Evolutionary conservation across 768 basidiomycete genomes (phyloP).

Genomic region (Xerocomellus intermedius): DNA sequence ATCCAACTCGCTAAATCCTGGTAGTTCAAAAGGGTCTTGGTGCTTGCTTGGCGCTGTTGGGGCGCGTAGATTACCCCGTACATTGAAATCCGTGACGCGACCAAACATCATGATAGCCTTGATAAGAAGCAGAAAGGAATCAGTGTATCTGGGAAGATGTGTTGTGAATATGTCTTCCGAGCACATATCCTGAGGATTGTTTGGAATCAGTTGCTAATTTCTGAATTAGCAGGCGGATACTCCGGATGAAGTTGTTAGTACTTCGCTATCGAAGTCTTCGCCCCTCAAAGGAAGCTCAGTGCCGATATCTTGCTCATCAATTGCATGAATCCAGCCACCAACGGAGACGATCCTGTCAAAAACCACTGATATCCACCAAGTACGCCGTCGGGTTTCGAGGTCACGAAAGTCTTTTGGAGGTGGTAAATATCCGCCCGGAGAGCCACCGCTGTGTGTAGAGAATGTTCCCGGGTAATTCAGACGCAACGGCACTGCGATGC

Average conservation of each 20-base stretch:
- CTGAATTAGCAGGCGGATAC: constrained; percentile 12
- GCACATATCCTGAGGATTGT: constrained; percentile 74
- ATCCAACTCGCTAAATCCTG: constrained; percentile 71
- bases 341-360: constrained; percentile 82
- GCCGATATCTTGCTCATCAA: constrained; percentile 81
- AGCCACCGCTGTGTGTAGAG: constrained; percentile 60
- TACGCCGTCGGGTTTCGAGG: constrained; percentile 73
- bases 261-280: constrained; percentile 75
- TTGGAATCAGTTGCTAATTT: constrained; percentile 54
- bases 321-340: constrained; percentile 83
- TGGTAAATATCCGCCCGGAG: constrained; percentile 77
- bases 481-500: constrained; percentile 77
- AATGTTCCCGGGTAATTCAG: constrained; percentile 87
- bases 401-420: constrained; percentile 76
- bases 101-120: constrained; percentile 86
- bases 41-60: constrained; percentile 66
- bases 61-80: constrained; percentile 67
- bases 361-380: constrained; percentile 90
- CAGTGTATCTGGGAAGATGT: constrained; percentile 76
- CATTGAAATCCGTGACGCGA: constrained; percentile 80
- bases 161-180: constrained; percentile 62
- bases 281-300: constrained; percentile 78
- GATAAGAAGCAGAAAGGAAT: constrained; percentile 77
- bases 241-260: constrained; percentile 31
- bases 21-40: constrained; percentile 67